Conservation (phyloP, 2,329 filamentous ascomycete species). For the Cladosporium sp. region DNA sequence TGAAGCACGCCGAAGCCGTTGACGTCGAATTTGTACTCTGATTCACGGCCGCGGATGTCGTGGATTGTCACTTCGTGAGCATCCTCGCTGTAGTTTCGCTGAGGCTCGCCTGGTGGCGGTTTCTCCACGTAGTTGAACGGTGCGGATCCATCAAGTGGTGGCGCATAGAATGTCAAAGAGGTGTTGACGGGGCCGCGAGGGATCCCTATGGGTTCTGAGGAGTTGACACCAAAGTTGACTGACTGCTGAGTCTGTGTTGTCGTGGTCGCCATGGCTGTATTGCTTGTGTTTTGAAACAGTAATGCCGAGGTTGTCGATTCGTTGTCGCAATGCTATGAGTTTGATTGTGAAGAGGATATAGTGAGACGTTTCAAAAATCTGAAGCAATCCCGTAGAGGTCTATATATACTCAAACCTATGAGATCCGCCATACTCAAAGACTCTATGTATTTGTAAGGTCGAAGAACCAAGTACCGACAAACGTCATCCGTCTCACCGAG, state of each 20-base stretch:
- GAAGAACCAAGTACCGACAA: not conserved
- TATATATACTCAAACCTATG: not conserved
- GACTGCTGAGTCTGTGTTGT: slow-evolving; percentile 22
- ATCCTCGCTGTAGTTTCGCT: slow-evolving; percentile 59
- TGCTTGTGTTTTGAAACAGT: not conserved
- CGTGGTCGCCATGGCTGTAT: slow-evolving; percentile 18
- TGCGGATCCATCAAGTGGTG: slow-evolving; percentile 54
- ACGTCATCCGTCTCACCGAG: slow-evolving; percentile 7
- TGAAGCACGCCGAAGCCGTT: slow-evolving; percentile 70
- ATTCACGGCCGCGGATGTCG: slow-evolving; percentile 71
- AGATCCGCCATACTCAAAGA: not conserved
- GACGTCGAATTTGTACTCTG: slow-evolving; percentile 62
- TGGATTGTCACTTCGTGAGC: slow-evolving; percentile 55
- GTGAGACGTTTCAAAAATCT: not conserved
- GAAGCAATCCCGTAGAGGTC: not conserved
- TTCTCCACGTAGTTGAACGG: slow-evolving; percentile 60
- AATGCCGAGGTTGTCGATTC: not conserved
- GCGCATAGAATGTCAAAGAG: slow-evolving; percentile 61
- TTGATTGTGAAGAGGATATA: not conserved
- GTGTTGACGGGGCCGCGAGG: slow-evolving; percentile 60
- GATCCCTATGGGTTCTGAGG: slow-evolving; percentile 27
- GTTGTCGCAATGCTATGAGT: not conserved
- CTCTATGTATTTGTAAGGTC: not conserved
- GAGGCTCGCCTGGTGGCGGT: slow-evolving; percentile 56
- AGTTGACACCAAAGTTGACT: slow-evolving; percentile 22